Conservation (phyloP, 768 basidiomycete genomes). For the Mycena chlorophos region DNA sequence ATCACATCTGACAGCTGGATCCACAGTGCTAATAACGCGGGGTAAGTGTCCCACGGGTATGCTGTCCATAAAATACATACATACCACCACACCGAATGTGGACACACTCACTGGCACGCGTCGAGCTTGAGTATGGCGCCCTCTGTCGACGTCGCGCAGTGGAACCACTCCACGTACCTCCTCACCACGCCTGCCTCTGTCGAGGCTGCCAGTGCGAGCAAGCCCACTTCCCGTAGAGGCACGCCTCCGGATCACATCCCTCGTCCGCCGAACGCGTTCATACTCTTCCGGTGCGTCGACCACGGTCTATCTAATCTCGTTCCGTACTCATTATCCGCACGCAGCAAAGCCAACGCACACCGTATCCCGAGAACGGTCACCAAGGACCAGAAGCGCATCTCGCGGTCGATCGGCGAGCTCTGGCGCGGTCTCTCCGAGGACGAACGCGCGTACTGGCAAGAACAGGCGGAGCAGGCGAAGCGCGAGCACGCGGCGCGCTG, state of each 20-base stretch:
- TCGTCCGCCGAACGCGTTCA: slow-evolving; percentile 85
- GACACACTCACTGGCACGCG: too few species aligned
- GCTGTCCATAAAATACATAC: too few species aligned
- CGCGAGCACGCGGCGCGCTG: neutral
- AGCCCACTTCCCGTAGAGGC: slow-evolving; percentile 21
- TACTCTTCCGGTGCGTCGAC: slow-evolving; percentile 58
- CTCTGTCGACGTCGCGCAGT: neutral
- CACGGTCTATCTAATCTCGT: slow-evolving; percentile 29
- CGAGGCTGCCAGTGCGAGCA: neutral
- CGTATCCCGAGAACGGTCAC: neutral
- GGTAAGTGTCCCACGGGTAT: too few species aligned
- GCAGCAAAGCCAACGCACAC: neutral
- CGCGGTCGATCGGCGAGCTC: slow-evolving; percentile 1
- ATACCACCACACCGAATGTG: too few species aligned
- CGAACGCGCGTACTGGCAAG: neutral
- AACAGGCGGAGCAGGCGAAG: neutral
- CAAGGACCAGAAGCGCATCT: slow-evolving; percentile 5
- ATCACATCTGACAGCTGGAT: too few species aligned
- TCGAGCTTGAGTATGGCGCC: too few species aligned
- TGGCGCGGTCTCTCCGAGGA: neutral
- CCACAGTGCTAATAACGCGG: too few species aligned
- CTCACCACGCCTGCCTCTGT: slow-evolving; percentile 1
- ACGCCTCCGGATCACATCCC: slow-evolving; percentile 53
- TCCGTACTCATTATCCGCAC: neutral
- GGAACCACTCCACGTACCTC: neutral